Evolutionary conservation across 1,139 yeast species (phyloP).

Genomic region (Kurtzmaniella natalensis): DNA sequence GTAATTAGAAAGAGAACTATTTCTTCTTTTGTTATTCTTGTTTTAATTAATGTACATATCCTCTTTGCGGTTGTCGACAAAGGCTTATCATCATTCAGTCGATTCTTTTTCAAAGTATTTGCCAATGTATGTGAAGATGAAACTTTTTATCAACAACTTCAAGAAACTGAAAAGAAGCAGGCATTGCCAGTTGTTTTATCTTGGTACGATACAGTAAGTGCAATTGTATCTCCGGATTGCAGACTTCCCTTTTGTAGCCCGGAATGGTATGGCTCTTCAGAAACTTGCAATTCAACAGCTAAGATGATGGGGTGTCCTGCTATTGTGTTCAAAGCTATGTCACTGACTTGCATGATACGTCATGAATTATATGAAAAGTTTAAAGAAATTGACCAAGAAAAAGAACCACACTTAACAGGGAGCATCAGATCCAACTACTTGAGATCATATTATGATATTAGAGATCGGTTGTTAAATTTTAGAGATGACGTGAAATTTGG

Average conservation of each 20-base stretch:
- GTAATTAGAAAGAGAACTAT: constrained; percentile 27
- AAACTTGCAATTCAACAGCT: constrained; percentile 36
- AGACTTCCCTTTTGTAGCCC: constrained; percentile 48
- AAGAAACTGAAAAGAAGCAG: constrained; percentile 42
- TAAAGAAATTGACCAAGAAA: background rate
- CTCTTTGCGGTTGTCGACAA: constrained; percentile 48
- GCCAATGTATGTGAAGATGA: constrained; percentile 41
- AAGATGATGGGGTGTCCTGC: constrained; percentile 58
- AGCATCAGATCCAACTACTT: constrained; percentile 10
- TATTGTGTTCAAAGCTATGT: constrained; percentile 43
- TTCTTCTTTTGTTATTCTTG: constrained; percentile 46
- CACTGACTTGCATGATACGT: constrained; percentile 38
- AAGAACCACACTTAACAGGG: background rate
- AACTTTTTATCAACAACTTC: constrained; percentile 18
- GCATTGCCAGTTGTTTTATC: constrained; percentile 46
- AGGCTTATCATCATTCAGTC: constrained; percentile 46
- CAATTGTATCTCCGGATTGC: constrained; percentile 52
- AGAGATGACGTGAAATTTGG: constrained; percentile 41
- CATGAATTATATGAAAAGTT: constrained; percentile 21
- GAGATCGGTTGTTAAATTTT: constrained; percentile 30
- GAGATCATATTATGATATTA: constrained; percentile 23
- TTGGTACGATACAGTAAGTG: constrained; percentile 54
- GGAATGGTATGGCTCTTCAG: constrained; percentile 46
- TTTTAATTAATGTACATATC: constrained; percentile 48
- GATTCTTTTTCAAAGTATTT: constrained; percentile 46